Evolutionary conservation across 1,139 yeast genomes (phyloP).

Genomic region (Blastobotrys persicus): DNA sequence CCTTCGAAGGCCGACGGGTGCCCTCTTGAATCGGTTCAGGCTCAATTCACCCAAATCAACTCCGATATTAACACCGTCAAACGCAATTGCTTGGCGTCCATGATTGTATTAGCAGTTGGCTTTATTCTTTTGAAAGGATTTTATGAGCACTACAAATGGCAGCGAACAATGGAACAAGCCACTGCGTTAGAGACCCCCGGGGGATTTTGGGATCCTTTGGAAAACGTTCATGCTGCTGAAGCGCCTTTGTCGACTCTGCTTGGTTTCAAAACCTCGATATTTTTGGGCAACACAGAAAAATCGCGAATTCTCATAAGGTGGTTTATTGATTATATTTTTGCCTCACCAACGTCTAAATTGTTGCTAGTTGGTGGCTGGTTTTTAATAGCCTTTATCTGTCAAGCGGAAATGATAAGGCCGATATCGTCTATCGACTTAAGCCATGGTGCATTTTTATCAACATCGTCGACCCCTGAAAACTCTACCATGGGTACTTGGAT

Average conservation of each 20-base stretch:
- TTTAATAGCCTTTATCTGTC: constrained; percentile 14
- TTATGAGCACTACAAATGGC: constrained; percentile 23
- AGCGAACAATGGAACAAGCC: constrained; percentile 16
- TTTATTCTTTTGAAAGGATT: constrained; percentile 12
- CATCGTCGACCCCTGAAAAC: constrained; percentile 1
- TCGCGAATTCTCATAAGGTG: constrained; percentile 13
- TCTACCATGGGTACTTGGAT: not conserved
- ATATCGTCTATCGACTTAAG: not conserved
- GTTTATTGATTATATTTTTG: constrained; percentile 17
- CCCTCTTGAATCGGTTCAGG: constrained; percentile 5
- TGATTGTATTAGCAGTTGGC: constrained; percentile 17
- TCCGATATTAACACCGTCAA: not conserved
- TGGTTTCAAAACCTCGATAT: constrained; percentile 5
- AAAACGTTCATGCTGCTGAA: constrained; percentile 14
- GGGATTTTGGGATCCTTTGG: constrained; percentile 20
- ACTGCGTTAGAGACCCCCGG: constrained; percentile 19
- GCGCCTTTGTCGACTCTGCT: constrained; percentile 12
- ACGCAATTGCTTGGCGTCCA: constrained; percentile 14
- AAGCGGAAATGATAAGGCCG: not conserved
- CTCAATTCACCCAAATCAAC: not conserved
- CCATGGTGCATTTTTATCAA: not conserved
- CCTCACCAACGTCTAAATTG: constrained; percentile 12
- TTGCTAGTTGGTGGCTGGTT: constrained; percentile 8
- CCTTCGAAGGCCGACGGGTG: constrained; percentile 5
- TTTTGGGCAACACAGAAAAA: not conserved